Conservation (phyloP, 257 asterid genomes). For the Gentiana dahurica region DNA sequence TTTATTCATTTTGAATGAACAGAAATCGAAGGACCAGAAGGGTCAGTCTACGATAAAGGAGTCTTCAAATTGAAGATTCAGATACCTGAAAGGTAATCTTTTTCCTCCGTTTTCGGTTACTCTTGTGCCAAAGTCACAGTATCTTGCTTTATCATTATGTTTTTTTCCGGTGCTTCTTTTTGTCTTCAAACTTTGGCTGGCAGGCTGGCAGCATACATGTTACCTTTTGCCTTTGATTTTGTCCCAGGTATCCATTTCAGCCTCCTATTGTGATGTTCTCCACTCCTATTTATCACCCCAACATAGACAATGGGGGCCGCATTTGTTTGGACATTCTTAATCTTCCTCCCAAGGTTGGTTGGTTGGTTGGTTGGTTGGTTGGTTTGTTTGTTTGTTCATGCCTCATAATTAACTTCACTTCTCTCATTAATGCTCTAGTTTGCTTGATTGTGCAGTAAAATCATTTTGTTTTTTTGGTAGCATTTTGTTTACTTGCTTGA, state of each 20-base stretch:
- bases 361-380: constrained; percentile 20
- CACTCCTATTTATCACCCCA: constrained; percentile 79
- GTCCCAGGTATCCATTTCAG: constrained; percentile 70
- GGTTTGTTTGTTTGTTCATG: no score
- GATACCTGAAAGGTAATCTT: constrained; percentile 58
- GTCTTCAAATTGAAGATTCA: constrained; percentile 55
- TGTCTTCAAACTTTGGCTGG: neutral
- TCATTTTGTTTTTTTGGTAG: no score
- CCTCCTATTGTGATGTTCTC: constrained; percentile 74
- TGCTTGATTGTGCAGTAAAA: no score
- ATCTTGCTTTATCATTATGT: no score
- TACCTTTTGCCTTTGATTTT: constrained; percentile 1
- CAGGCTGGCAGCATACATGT: neutral
- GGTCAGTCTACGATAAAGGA: constrained; percentile 60
- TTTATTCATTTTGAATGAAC: constrained; percentile 2
- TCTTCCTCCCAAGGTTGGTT: constrained; percentile 79
- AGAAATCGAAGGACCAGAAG: constrained; percentile 72
- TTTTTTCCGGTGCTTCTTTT: no score
- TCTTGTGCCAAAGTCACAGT: neutral
- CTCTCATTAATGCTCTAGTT: no score
- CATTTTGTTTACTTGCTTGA: no score
- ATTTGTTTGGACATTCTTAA: constrained; percentile 90
- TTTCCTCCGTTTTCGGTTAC: neutral
- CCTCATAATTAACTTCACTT: no score
- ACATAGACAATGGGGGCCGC: constrained; percentile 84